Base-by-base conservation (phyloP, 192 early-diverging fungal species). In the Linnemannia zychae region DNA sequence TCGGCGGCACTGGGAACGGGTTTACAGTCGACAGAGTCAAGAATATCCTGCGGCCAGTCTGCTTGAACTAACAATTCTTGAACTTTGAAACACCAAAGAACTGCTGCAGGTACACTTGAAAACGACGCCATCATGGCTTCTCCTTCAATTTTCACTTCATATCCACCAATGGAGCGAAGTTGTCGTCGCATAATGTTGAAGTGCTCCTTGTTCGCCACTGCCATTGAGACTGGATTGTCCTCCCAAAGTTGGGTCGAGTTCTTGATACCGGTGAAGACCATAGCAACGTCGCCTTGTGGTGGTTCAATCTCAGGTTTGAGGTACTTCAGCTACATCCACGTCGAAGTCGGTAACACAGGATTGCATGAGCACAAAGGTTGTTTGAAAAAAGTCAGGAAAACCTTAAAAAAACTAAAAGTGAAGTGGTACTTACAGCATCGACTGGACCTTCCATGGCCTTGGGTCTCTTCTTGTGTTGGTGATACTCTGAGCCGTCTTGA, bases 121-220 rank as follows among this genome's bases (percentile, higher is more conserved):
- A 98, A 98, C 71, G 93, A 95, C 34, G 97, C 96, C 95, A 98
- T 98, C 80, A 98, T 97, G 36, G 96, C 96, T 79, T 98, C 97
- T 60, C 96, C 96, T 89, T 98, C 97, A 7, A 95, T 97, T 81
- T 98, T 98, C 50, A 98, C 97, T 77, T 98, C 97, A 79, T 98
- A 98, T 16, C 97, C 97, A 57, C 96, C 96, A 60, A 95, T 93
- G 24, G 91, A 92, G 65, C 95, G 93, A 47, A 98, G 88, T 50
- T 94, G 91, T 48, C 95, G 93, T 5, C 97, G 92, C 96, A 98
- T 96, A 15, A 95, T 91, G 57, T 86, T 75, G 76, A 97, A 95
- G 84, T 98, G 97, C 24, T 94, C 91, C 85, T 95, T 95, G 82
- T 96, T 95, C 1, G 96, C 96, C 66, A 92, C 88, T 60, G 94